Conservation (phyloP, 495 filamentous ascomycete species). For the Mycothermus thermophilus region DNA sequence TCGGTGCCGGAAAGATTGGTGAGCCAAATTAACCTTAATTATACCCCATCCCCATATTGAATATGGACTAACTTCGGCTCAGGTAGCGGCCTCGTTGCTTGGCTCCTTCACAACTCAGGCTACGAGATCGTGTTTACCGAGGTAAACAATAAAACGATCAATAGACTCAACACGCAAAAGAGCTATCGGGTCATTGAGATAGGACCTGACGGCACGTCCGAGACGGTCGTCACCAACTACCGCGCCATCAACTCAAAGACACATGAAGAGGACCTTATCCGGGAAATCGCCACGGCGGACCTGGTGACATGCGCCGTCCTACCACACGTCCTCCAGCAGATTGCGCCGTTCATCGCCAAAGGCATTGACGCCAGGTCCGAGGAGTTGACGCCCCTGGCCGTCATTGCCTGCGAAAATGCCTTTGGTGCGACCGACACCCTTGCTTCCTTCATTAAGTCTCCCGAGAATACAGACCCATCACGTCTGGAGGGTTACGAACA, state of each 20-base stretch:
- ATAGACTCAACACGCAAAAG: slow-evolving; percentile 53
- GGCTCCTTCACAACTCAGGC: slow-evolving; percentile 68
- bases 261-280: slow-evolving; percentile 60
- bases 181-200: slow-evolving; percentile 90
- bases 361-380: slow-evolving; percentile 62
- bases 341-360: slow-evolving; percentile 86
- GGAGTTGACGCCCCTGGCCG: slow-evolving; percentile 57
- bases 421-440: slow-evolving; percentile 83
- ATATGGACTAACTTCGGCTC: slow-evolving; percentile 1
- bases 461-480: slow-evolving; percentile 45
- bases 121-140: slow-evolving; percentile 94
- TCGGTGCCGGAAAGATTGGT: slow-evolving; percentile 86
- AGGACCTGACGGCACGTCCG: slow-evolving; percentile 66
- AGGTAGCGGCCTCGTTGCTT: slow-evolving; percentile 44
- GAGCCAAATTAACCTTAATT: background rate
- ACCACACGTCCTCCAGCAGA: slow-evolving; percentile 88
- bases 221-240: slow-evolving; percentile 79
- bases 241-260: slow-evolving; percentile 89
- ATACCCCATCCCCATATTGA: background rate
- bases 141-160: slow-evolving; percentile 70
- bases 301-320: slow-evolving; percentile 94
- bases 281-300: slow-evolving; percentile 76
- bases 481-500: slow-evolving; percentile 45
- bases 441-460: slow-evolving; percentile 62
- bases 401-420: slow-evolving; percentile 96